Evolutionary conservation across 1,284 basidiomycete genomes (phyloP).

Genomic region (Marasmius tenuissimus): DNA sequence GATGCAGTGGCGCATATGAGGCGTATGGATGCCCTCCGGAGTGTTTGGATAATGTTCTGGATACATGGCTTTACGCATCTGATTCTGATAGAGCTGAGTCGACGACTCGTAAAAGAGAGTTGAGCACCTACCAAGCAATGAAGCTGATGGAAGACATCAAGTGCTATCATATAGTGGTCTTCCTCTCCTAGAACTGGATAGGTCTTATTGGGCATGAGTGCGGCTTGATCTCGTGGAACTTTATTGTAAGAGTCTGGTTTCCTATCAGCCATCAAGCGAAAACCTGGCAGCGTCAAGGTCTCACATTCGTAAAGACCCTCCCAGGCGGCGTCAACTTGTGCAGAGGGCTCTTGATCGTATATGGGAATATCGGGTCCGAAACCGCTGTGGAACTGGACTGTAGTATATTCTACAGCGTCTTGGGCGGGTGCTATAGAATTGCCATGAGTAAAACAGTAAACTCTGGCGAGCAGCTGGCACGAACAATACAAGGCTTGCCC

Average conservation of each 20-base stretch:
- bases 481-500: not conserved
- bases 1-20: constrained; percentile 16
- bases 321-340: constrained; percentile 22
- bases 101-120: not conserved
- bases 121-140: constrained; percentile 16
- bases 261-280: not conserved
- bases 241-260: constrained; percentile 20
- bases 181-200: constrained; percentile 22
- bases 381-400: constrained; percentile 22
- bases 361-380: constrained; percentile 20
- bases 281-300: not conserved
- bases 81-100: constrained; percentile 3
- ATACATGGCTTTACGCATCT: constrained; percentile 16
- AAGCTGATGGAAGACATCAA: constrained; percentile 15
- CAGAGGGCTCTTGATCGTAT: constrained; percentile 20
- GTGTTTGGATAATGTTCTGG: constrained; percentile 14
- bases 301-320: constrained; percentile 20
- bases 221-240: constrained; percentile 20
- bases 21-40: constrained; percentile 14
- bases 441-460: too few relatives aligned
- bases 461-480: not conserved
- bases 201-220: constrained; percentile 18
- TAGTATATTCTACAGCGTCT: constrained; percentile 17
- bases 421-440: constrained; percentile 20
- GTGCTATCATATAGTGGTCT: constrained; percentile 21